Evolutionary conservation across 2,329 filamentous ascomycete genomes (phyloP), one percentile per base, ranked within the genome.

Genomic region (Hypoxylon sp.): DNA sequence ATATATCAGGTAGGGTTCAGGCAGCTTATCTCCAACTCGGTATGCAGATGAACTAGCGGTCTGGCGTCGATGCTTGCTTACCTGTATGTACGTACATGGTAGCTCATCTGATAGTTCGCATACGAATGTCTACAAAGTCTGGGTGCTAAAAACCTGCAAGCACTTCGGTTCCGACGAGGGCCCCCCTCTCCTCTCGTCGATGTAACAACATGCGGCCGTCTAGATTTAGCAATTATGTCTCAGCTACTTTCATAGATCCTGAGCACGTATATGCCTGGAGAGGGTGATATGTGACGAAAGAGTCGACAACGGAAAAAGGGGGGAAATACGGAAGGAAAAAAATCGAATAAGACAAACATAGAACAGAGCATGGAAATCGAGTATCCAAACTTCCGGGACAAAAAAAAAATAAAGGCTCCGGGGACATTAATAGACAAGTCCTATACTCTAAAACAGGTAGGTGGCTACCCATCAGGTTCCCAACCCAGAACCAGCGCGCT

Each of bases 31-130:
- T 62, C 59, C 59, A 62, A 59, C 48, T 59, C 47, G 37, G 20
- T 48, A 45, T 56, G 55, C 52, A 62, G 33, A 47, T 51, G 51
- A 62, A 62, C 48, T 62, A 62, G 59, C 59, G 59, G 59, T 62
- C 59, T 62, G 52, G 27, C 50, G 46, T 9, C 23, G 37, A 15
- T 37, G 45, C 41, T 46, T 58, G 50, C 55, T 62, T 50, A 55
- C 59, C 46, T 58, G n/a, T n/a, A n/a, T n/a, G n/a, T n/a, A 43
- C 43, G 26, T 23, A 33, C n/a, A n/a, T n/a, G 11, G 26, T 24
- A 29, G 13, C 27, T 10, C 18, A 23, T 5, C 23, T 45, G 33
- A 41, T 49, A 24, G 48, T 60, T 53, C 53, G 58, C 55, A 50
- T 55, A 50, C 5, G 38, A 46, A 50, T 21, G 18, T 48, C 51